These are phyloP conservation scores for Aspergillus alliaceus DNA, from an alignment of 2,329 filamentous ascomycete species.

Conservation along the genomic window DNA sequence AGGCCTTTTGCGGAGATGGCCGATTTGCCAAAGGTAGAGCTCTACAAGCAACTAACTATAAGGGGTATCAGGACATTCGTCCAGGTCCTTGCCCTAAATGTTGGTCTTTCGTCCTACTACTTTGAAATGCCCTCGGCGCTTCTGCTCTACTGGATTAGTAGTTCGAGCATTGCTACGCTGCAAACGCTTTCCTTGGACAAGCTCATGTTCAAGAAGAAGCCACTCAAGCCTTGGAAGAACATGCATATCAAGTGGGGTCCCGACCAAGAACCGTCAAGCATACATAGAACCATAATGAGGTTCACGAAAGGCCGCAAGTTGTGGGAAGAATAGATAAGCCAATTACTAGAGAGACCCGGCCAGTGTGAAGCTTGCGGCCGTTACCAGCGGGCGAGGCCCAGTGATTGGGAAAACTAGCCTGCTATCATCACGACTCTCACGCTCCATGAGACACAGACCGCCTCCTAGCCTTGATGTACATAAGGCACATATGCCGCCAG, in stretches of 20 bases:
- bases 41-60: slow-evolving; percentile 23
- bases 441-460: neutral
- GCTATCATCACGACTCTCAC: neutral
- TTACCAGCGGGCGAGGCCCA: neutral
- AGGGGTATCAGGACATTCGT: slow-evolving; percentile 31
- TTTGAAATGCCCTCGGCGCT: slow-evolving; percentile 46
- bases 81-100: slow-evolving; percentile 39
- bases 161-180: slow-evolving; percentile 41
- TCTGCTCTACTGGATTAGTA: slow-evolving; percentile 53
- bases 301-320: too few species aligned
- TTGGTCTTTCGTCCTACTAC: slow-evolving; percentile 33
- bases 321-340: neutral
- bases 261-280: too few species aligned
- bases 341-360: neutral
- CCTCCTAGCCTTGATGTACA: neutral
- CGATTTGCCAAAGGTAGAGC: slow-evolving; percentile 27
- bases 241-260: slow-evolving; percentile 36
- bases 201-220: slow-evolving; percentile 37
- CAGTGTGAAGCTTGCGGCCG: neutral
- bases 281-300: too few species aligned
- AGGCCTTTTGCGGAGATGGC: slow-evolving; percentile 19
- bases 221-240: slow-evolving; percentile 31
- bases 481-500: neutral
- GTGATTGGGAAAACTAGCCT: neutral
- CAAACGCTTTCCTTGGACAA: slow-evolving; percentile 42